Evolutionary conservation across 345 rosid genomes (phyloP).

Genomic region (Citrus trifoliata): DNA sequence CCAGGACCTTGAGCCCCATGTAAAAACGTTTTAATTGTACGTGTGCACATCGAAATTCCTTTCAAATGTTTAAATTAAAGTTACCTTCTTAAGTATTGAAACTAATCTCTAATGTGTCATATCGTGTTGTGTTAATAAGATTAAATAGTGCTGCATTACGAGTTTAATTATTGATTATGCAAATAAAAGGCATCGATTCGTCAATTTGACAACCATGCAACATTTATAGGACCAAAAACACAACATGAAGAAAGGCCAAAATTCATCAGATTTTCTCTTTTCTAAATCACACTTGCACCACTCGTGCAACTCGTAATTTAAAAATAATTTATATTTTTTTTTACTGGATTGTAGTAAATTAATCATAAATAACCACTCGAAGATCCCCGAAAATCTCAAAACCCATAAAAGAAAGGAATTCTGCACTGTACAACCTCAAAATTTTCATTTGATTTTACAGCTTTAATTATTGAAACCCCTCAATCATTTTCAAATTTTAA

Average conservation of each 20-base stretch:
- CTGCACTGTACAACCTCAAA: background rate
- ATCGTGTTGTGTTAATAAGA: no score
- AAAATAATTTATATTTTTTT: background rate
- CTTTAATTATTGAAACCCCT: background rate
- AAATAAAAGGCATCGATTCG: background rate
- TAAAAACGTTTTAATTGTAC: background rate
- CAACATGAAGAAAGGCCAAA: background rate
- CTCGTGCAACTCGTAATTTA: conserved; percentile 54
- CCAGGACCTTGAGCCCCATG: conserved; percentile 20
- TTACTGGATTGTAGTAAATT: conserved; percentile 15
- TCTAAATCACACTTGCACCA: conserved; percentile 26
- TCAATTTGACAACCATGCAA: background rate
- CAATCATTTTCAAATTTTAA: background rate
- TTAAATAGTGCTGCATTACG: no score
- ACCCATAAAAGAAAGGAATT: background rate
- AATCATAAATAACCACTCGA: background rate
- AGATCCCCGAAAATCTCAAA: background rate
- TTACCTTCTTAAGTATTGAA: no score
- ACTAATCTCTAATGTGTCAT: no score
- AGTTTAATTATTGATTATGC: no score
- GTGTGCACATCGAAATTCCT: no score
- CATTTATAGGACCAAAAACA: background rate
- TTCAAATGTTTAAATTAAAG: no score
- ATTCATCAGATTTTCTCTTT: background rate
- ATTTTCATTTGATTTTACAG: background rate